These are phyloP conservation scores for Blastocystis sp. DNA, from an alignment of 352 stramenopile genomes.

Conservation along the genomic window DNA sequence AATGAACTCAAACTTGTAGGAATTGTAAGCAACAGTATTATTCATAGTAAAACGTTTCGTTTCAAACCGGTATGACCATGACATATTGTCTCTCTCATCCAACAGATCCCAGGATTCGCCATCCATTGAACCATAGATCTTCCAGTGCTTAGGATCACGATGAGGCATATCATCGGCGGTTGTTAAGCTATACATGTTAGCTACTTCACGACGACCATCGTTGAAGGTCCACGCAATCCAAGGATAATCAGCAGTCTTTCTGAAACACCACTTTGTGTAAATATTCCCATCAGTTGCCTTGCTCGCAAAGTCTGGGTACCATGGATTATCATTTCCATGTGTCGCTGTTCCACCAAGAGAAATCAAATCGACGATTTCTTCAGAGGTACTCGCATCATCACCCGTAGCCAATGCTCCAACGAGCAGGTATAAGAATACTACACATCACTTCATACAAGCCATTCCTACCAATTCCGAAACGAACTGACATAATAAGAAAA, in stretches of 20 bases:
- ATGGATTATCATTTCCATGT: too few relatives aligned
- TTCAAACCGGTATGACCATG: background rate
- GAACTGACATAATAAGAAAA: too few relatives aligned
- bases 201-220: background rate
- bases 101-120: background rate
- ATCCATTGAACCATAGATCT: slow-evolving; percentile 30
- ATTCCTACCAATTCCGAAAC: too few relatives aligned
- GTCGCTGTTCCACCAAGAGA: too few relatives aligned
- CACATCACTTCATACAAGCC: too few relatives aligned
- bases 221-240: background rate
- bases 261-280: slow-evolving; percentile 35
- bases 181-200: slow-evolving; percentile 28
- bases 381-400: too few relatives aligned
- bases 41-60: slow-evolving; percentile 11
- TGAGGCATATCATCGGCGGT: background rate
- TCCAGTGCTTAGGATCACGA: slow-evolving; percentile 39
- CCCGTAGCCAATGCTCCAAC: too few relatives aligned
- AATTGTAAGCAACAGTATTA: background rate
- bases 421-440: too few relatives aligned
- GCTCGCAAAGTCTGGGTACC: too few relatives aligned
- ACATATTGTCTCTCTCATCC: background rate
- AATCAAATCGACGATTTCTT: too few relatives aligned
- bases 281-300: slow-evolving; percentile 6
- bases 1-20: slow-evolving; percentile 28
- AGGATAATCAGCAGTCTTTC: background rate